phyloP scores from a whole-genome alignment of 78 protist genomes.

The Cavenderia fasciculata region DNA sequence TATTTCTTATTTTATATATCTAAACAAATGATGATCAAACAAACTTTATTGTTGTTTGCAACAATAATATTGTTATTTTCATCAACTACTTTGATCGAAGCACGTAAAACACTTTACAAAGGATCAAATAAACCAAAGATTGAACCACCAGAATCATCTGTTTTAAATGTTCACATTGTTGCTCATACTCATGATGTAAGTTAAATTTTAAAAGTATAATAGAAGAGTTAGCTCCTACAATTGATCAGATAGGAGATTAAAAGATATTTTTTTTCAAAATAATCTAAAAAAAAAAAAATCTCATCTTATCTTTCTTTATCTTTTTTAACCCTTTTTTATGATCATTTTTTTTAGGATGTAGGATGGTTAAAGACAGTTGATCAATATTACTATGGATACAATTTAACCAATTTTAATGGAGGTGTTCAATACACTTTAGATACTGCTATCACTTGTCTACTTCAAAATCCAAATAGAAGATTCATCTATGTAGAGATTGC shows the following conservation, averaged over 20 bases:
- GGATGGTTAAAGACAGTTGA: conserved; percentile 96
- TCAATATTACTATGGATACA: conserved; percentile 86
- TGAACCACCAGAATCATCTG: conserved; percentile 1
- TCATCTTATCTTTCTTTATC: not conserved
- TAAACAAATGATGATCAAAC: no score
- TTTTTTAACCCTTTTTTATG: not conserved
- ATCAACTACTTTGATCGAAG: no score
- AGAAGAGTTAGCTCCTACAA: not conserved
- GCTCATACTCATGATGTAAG: conserved; percentile 82
- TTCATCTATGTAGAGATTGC: conserved; percentile 91
- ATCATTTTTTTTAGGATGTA: conserved; percentile 79
- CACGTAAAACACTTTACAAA: no score
- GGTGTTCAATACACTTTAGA: conserved; percentile 87
- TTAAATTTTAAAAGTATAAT: not conserved
- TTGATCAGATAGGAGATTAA: not conserved
- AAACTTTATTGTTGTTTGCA: no score
- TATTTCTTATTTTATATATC: no score
- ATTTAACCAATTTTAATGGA: conserved; percentile 77
- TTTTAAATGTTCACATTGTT: conserved; percentile 70
- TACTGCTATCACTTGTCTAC: conserved; percentile 52
- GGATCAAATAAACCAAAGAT: conserved; percentile 13
- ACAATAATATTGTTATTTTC: no score
- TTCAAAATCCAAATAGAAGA: conserved; percentile 81
- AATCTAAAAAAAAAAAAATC: not conserved
- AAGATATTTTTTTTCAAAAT: not conserved